These are phyloP conservation scores for Mycena polygramma DNA, from an alignment of 768 basidiomycete genomes.

Conservation along the genomic window DNA sequence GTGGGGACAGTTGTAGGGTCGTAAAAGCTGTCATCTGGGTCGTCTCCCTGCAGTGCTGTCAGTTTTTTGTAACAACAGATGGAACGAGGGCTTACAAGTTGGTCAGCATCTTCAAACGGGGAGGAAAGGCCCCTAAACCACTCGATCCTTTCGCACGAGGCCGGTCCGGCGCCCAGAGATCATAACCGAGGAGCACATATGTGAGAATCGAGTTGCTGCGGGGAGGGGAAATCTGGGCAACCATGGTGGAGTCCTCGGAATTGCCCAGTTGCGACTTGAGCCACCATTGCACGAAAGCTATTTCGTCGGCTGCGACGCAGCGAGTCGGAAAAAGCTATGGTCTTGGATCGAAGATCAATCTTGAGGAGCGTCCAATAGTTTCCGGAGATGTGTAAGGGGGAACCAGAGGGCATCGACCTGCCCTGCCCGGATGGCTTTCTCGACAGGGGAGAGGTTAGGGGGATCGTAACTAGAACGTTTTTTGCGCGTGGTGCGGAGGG, in stretches of 20 bases:
- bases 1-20: background rate
- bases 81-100: background rate
- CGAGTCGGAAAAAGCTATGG: constrained; percentile 4
- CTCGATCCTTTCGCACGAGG: background rate
- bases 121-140: constrained; percentile 5
- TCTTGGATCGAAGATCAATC: background rate
- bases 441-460: background rate
- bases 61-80: no score
- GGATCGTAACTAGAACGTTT: background rate
- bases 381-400: constrained; percentile 13
- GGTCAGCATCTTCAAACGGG: background rate
- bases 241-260: background rate
- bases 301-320: background rate
- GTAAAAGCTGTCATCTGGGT: no score
- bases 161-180: background rate
- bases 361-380: constrained; percentile 28
- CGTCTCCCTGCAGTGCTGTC: no score
- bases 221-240: background rate
- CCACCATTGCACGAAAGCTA: constrained; percentile 7
- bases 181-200: background rate
- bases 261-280: background rate
- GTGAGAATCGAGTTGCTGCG: constrained; percentile 4
- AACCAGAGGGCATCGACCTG: constrained; percentile 6
- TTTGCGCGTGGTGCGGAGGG: background rate
- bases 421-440: constrained; percentile 10